A percentile compares a stretch with the other conserved stretches of the same genome.
Conservation (phyloP, 345 rosid genomes). For the Pistacia integerrima region DNA sequence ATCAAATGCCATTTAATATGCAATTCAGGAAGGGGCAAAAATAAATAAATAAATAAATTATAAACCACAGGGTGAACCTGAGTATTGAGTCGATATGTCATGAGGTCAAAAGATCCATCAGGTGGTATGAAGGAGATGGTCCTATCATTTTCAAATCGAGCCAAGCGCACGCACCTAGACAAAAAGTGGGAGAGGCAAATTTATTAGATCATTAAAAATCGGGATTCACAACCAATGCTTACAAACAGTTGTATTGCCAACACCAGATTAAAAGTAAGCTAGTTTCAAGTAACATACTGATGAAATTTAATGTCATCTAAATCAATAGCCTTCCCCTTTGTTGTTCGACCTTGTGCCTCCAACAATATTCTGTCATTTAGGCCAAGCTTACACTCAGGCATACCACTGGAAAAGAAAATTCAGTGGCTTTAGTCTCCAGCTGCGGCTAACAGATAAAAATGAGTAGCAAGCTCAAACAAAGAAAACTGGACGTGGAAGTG, state of each 20-base stretch:
- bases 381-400: slow-evolving; percentile 99
- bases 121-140: slow-evolving; percentile 98
- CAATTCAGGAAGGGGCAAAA: background rate
- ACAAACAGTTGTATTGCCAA: background rate
- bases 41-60: background rate
- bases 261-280: slow-evolving; percentile 12
- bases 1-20: background rate
- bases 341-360: slow-evolving; percentile 96
- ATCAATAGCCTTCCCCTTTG: slow-evolving; percentile 96
- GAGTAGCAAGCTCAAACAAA: slow-evolving; percentile 6
- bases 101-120: slow-evolving; percentile 95
- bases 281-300: slow-evolving; percentile 53
- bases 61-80: slow-evolving; percentile 55
- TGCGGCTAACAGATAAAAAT: slow-evolving; percentile 9
- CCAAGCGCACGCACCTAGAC: slow-evolving; percentile 89
- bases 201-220: slow-evolving; percentile 11
- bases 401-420: slow-evolving; percentile 61
- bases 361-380: slow-evolving; percentile 87
- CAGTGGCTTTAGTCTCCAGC: slow-evolving; percentile 10
- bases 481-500: slow-evolving; percentile 7
- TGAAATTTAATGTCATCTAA: slow-evolving; percentile 97
- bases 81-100: slow-evolving; percentile 96
- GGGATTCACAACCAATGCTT: slow-evolving; percentile 9
- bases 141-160: slow-evolving; percentile 94
- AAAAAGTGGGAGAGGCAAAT: slow-evolving; percentile 14